Conservation (phyloP, 768 basidiomycete genomes). For the Boletus sp. region DNA sequence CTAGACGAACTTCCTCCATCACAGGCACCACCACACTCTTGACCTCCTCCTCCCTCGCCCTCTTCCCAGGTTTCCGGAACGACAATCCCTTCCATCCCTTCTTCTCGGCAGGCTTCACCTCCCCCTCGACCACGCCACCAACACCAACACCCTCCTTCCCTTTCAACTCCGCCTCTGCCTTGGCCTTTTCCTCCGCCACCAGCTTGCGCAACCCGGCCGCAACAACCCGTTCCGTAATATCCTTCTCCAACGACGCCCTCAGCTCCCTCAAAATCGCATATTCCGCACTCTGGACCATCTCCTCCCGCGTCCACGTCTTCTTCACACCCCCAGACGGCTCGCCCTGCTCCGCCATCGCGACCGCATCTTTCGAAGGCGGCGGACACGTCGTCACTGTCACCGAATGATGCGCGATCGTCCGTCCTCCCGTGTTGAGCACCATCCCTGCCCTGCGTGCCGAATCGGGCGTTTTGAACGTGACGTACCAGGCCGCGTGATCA, state of each 20-base stretch:
- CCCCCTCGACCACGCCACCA: slow-evolving; percentile 35
- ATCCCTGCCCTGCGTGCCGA: slow-evolving; percentile 65
- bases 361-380: slow-evolving; percentile 33
- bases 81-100: slow-evolving; percentile 43
- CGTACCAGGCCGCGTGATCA: slow-evolving; percentile 72
- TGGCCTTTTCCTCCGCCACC: slow-evolving; percentile 50
- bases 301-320: slow-evolving; percentile 49
- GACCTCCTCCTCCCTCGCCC: slow-evolving; percentile 34
- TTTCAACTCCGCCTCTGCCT: slow-evolving; percentile 23
- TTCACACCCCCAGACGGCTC: slow-evolving; percentile 34
- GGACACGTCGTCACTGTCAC: slow-evolving; percentile 51
- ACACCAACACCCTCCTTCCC: slow-evolving; percentile 20
- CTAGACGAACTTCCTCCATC: slow-evolving; percentile 25
- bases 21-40: slow-evolving; percentile 18
- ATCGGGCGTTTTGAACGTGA: slow-evolving; percentile 67
- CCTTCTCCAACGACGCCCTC: slow-evolving; percentile 53
- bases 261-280: slow-evolving; percentile 58
- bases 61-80: slow-evolving; percentile 43
- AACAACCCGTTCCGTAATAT: slow-evolving; percentile 61
- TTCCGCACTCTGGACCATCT: slow-evolving; percentile 54
- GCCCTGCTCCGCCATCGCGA: slow-evolving; percentile 29
- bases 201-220: slow-evolving; percentile 49
- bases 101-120: slow-evolving; percentile 45
- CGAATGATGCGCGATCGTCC: slow-evolving; percentile 55
- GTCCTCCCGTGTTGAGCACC: slow-evolving; percentile 51